phyloP scores from a whole-genome alignment of 495 filamentous ascomycete genomes.

The Podospora pseudopauciseta region DNA sequence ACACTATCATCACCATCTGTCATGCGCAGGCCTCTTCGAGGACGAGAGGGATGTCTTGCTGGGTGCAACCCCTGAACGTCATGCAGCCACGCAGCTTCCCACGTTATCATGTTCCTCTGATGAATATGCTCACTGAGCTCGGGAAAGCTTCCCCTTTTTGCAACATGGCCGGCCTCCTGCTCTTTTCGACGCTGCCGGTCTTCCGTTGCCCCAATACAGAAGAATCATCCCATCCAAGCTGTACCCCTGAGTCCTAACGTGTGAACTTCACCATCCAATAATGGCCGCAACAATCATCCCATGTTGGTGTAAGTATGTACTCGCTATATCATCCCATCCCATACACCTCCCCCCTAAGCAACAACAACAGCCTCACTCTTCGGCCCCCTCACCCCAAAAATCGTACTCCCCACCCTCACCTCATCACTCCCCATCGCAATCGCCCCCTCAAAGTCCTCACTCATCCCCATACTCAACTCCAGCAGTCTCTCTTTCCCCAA shows the following conservation, averaged over 20 bases:
- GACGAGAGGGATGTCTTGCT: background rate
- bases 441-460: conserved; percentile 88
- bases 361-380: conserved; percentile 66
- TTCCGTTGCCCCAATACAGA: background rate
- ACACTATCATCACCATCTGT: background rate
- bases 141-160: background rate
- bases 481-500: conserved; percentile 31
- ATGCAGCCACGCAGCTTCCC: background rate
- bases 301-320: background rate
- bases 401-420: conserved; percentile 92
- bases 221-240: background rate
- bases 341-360: conserved; percentile 26
- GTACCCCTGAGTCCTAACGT: background rate
- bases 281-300: background rate
- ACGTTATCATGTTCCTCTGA: background rate
- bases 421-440: conserved; percentile 79
- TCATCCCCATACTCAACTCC: conserved; percentile 78
- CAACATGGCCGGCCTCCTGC: background rate
- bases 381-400: conserved; percentile 78
- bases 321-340: too few species aligned
- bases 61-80: background rate
- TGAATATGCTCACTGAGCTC: background rate
- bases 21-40: background rate
- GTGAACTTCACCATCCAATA: background rate
- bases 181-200: background rate